Percentiles rank a stretch among this genome's conserved stretches.
Evolutionary conservation across 768 basidiomycete genomes (phyloP).

Genomic region (Solioccasus polychromus): DNA sequence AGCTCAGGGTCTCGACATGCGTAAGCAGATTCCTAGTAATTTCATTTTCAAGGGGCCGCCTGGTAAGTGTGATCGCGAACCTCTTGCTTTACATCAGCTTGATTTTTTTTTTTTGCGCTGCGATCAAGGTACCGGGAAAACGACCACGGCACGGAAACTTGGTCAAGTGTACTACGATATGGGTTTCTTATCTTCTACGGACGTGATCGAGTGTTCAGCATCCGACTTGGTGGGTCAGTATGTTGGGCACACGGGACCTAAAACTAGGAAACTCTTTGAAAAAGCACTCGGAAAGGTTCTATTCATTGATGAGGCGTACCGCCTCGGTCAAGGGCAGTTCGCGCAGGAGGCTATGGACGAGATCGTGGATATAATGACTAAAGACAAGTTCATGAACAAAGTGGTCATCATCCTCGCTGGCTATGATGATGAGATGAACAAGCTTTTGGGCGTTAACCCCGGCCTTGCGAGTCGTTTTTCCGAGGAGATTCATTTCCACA

Average conservation of each 20-base stretch:
- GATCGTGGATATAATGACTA: slow-evolving; percentile 60
- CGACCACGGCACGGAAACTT: slow-evolving; percentile 60
- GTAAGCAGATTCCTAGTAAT: slow-evolving; percentile 53
- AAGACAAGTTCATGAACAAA: slow-evolving; percentile 55
- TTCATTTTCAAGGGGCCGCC: slow-evolving; percentile 77
- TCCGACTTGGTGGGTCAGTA: slow-evolving; percentile 70
- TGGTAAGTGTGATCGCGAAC: slow-evolving; percentile 34
- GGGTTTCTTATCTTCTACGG: slow-evolving; percentile 49
- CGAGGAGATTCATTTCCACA: slow-evolving; percentile 53
- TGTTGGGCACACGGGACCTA: slow-evolving; percentile 71
- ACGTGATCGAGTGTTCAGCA: slow-evolving; percentile 67
- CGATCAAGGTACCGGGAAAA: slow-evolving; percentile 59
- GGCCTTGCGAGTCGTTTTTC: slow-evolving; percentile 73
- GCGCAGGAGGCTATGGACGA: slow-evolving; percentile 76
- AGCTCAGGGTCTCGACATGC: slow-evolving; percentile 39
- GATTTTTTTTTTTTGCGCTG: slow-evolving; percentile 7
- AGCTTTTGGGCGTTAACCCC: slow-evolving; percentile 54
- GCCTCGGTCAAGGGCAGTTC: slow-evolving; percentile 59
- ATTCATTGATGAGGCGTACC: slow-evolving; percentile 74
- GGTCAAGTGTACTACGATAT: slow-evolving; percentile 66
- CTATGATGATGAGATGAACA: slow-evolving; percentile 67
- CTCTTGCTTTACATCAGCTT: too few relatives aligned
- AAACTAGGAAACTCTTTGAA: slow-evolving; percentile 57
- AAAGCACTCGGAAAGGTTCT: slow-evolving; percentile 66
- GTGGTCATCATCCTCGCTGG: slow-evolving; percentile 70